Percentiles rank a stretch among this genome's conserved stretches.
Conservation (phyloP, 2,329 filamentous ascomycete genomes). For the Capronia americana region DNA sequence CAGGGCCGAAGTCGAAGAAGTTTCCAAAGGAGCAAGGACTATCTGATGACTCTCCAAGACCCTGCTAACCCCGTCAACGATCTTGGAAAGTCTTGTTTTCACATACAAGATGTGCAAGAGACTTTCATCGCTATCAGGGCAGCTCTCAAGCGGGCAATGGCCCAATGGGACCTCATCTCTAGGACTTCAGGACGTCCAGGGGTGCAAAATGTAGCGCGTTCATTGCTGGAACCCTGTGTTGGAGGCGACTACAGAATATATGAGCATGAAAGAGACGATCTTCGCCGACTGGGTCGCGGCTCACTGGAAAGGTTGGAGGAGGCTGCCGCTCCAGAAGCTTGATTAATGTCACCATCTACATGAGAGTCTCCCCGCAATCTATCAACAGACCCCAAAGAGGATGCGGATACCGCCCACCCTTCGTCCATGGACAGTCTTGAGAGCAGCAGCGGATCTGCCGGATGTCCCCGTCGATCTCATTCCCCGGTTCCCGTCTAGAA, state of each 20-base stretch:
- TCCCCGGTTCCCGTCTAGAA: not conserved
- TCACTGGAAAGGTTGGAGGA: not conserved
- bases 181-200: not conserved
- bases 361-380: not conserved
- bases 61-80: constrained; percentile 65
- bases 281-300: constrained; percentile 19
- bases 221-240: constrained; percentile 33
- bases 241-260: constrained; percentile 38
- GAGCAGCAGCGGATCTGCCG: not conserved
- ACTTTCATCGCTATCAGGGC: constrained; percentile 46
- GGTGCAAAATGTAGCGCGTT: constrained; percentile 11
- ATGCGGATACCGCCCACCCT: no score
- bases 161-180: constrained; percentile 25
- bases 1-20: constrained; percentile 7
- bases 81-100: constrained; percentile 55
- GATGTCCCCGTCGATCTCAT: not conserved
- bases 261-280: constrained; percentile 31
- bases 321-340: not conserved
- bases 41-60: constrained; percentile 63
- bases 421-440: no score
- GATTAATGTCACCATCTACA: not conserved
- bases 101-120: constrained; percentile 58
- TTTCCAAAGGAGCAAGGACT: constrained; percentile 10
- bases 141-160: constrained; percentile 32
- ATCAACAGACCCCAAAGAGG: not conserved